Conservation (phyloP, 768 basidiomycete genomes). For the Kwoniella sp. region DNA sequence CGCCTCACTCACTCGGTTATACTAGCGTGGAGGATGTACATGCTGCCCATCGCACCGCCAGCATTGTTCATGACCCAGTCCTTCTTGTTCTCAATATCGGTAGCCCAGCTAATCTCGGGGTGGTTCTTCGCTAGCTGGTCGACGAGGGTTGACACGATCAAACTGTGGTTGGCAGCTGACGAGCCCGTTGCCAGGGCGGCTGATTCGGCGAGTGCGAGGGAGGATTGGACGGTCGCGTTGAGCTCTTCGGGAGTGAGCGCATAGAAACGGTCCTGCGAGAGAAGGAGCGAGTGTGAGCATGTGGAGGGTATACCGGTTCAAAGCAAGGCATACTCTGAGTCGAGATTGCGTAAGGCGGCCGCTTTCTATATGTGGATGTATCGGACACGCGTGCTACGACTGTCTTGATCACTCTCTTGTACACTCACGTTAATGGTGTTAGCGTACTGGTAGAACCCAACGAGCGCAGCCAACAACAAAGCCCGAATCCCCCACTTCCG, state of each 20-base stretch:
- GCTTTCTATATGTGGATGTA: neutral
- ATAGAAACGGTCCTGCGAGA: conserved; percentile 87
- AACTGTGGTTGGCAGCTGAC: conserved; percentile 60
- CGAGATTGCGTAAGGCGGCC: too few species aligned
- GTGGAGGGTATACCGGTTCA: too few species aligned
- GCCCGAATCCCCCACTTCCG: conserved; percentile 20
- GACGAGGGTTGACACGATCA: conserved; percentile 80
- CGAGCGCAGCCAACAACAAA: conserved; percentile 17
- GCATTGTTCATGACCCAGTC: conserved; percentile 98
- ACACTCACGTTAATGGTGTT: conserved; percentile 23
- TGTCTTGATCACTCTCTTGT: neutral
- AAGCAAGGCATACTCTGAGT: neutral
- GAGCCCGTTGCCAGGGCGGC: conserved; percentile 13
- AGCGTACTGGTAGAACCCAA: conserved; percentile 5
- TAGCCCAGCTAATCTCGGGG: conserved; percentile 60
- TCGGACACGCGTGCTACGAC: too few species aligned
- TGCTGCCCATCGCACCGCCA: conserved; percentile 91
- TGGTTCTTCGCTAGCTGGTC: conserved; percentile 75
- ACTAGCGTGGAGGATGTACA: conserved; percentile 96
- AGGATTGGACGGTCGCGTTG: conserved; percentile 72
- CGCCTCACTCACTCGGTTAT: conserved; percentile 88
- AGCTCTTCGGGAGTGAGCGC: conserved; percentile 74
- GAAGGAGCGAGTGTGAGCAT: too few species aligned
- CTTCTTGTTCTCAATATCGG: conserved; percentile 56
- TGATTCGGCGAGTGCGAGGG: conserved; percentile 64